Base-by-base conservation (phyloP, 2,329 filamentous ascomycete genomes). In the Fusarium penzigii region DNA sequence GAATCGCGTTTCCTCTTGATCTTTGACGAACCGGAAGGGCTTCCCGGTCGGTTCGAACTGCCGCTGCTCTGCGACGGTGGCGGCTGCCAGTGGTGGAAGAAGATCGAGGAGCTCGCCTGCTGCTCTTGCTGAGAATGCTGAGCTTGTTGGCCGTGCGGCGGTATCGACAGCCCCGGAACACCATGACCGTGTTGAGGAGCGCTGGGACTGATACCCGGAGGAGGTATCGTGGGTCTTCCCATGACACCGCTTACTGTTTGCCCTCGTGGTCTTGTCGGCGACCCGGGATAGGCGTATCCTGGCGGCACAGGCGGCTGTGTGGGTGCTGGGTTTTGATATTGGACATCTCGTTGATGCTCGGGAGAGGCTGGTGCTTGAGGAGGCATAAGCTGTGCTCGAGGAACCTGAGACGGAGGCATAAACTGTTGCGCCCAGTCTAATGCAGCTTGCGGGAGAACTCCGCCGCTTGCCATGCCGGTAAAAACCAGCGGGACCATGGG, bases 51-150 rank as follows among this genome's bases (percentile, higher is more conserved):
- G 64, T 85, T 84, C 51, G 81, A 78, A 68, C 79, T 75, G 55
- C 79, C 74, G 53, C 81, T 79, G 58, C 78, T 77, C 71, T 89
- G 81, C 57, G 84, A 82, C 17, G 79, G 82, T 13, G 92, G 92
- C 42, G 92, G 92, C 53, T 93, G 89, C 91, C 92, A 96, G 68
- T 96, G 90, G 67, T 96, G 90, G 69, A 96, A 96, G 71, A 90
- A 94, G 44, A 96, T 89, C 17, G 87, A 88, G 1, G 88, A 85
- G 39, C 88, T 90, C 16, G 84, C 81, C 57, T 65, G 62, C 12
- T 57, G 20, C 34, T 85, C 83, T 60, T 88, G 81, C 63, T 86
- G 83, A 53, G 81, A 55, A 32, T 79, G 48, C 49, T 84, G 80
- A 39, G 74, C 78, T 67, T 78, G 81, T 65, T 78, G 81, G 66